A percentile compares a stretch with the other conserved stretches of the same genome.
Evolutionary conservation across 345 rosid species (phyloP).

Genomic region (Anastatica hierochuntica): DNA sequence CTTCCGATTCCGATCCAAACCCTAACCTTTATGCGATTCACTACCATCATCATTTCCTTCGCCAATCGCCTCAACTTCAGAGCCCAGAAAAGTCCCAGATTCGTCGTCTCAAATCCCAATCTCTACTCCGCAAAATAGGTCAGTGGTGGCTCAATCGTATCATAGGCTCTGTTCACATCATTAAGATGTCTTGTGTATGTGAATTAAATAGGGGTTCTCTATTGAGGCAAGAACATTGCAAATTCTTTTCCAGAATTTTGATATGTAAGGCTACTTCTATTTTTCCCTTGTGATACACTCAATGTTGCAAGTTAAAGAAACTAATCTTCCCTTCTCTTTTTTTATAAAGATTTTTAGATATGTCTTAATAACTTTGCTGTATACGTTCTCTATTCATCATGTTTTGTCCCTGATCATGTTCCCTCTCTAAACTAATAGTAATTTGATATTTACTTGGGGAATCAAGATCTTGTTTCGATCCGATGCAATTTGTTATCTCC

Average conservation of each 20-base stretch:
- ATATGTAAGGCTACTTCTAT: conserved; percentile 53
- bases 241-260: conserved; percentile 88
- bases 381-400: conserved; percentile 2
- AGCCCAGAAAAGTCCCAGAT: no score
- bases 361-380: background rate
- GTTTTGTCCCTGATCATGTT: background rate
- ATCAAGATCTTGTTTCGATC: no score
- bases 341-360: background rate
- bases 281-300: conserved; percentile 8
- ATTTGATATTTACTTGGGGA: no score
- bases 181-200: conserved; percentile 18
- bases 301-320: conserved; percentile 14
- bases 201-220: conserved; percentile 74
- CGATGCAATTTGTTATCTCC: no score
- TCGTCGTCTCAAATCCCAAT: conserved; percentile 13
- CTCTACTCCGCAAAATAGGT: conserved; percentile 41
- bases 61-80: no score
- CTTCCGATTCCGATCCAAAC: conserved; percentile 4
- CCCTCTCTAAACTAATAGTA: background rate
- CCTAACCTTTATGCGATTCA: background rate
- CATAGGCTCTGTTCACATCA: conserved; percentile 1
- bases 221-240: conserved; percentile 82
- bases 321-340: background rate
- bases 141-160: conserved; percentile 31
- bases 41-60: background rate